Percentiles rank a stretch among this genome's conserved stretches.
Conservation (phyloP, 2,329 filamentous ascomycete species). For the Venturia asperata region DNA sequence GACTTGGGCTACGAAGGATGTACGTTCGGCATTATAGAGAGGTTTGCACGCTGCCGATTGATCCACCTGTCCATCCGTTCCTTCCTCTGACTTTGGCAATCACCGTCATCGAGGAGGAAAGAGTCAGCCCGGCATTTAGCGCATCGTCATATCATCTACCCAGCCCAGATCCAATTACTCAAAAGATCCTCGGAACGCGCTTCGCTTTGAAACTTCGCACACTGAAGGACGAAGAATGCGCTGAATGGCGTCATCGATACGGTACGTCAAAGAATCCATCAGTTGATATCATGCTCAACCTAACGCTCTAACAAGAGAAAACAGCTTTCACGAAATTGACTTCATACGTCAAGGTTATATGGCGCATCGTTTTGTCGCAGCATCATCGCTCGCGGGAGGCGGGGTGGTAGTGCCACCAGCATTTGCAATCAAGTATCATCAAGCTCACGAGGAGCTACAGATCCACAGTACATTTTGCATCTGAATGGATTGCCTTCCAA, state of each 20-base stretch:
- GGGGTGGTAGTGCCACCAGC: neutral
- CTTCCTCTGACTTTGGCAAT: no score
- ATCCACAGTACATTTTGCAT: neutral
- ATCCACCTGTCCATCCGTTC: no score
- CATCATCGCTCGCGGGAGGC: neutral
- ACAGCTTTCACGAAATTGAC: neutral
- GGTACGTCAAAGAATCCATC: neutral
- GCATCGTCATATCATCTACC: no score
- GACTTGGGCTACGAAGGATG: neutral
- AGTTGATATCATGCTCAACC: neutral
- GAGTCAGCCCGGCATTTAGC: no score
- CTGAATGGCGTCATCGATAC: neutral
- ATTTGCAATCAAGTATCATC: neutral
- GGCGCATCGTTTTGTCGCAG: neutral
- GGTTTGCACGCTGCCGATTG: no score
- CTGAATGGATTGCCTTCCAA: neutral
- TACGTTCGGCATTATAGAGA: no score
- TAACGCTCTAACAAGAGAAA: neutral
- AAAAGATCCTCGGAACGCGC: no score
- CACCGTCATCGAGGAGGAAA: no score
- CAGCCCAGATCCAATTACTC: no score
- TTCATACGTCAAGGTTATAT: neutral
- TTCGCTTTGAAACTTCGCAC: no score
- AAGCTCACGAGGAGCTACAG: neutral
- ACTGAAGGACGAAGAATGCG: no score